Evolutionary conservation across 805 yeast species (phyloP), one percentile per base, ranked within the genome.

Genomic region (Candida corydali): DNA sequence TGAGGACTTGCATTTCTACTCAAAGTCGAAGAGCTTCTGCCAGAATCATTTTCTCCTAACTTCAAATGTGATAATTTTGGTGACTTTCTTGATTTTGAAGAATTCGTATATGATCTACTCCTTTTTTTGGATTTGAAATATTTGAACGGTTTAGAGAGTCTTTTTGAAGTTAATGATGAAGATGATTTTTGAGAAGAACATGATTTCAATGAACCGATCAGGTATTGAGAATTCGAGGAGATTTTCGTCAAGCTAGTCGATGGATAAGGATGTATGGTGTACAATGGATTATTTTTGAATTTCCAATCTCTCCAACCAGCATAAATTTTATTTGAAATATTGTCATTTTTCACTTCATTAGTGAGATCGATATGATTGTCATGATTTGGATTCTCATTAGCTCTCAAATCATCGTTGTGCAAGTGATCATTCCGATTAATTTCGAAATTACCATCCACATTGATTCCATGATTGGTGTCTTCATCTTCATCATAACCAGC

Each of bases 271-370:
- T 45, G 51, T 27, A 59, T 42, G 1, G 67, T 52, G 51, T 81
- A 82, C 24, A 84, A 55, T 1, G 91, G 86, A 57, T 82, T 88
- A 35, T 73, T 75, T 43, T 86, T 72, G 50, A 73, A 81, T 50
- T 86, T 82, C 95, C 95, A 87, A 55, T 87, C 96, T 53, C 96
- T 71, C 96, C 96, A 87, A 8, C 91, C 82, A 0, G 95, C 95
- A 34, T 74, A 59, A 2, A 80, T 73, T 28, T 57, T 55, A 11
- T 18, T 17, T 9, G 38, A 15, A 15, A 40, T 28, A 8, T 26
- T 40, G 14, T 40, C 46, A 16, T 14, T 38, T 27, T 34, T 29
- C 10, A 3, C 16, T 26, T 23, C 9, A 29, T 14, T 27, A 20
- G 30, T 31, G 14, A 36, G 22, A 3, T 23, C 4, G 20, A 38